Conservation (phyloP, 257 asterid species). For the Vinca minor region DNA sequence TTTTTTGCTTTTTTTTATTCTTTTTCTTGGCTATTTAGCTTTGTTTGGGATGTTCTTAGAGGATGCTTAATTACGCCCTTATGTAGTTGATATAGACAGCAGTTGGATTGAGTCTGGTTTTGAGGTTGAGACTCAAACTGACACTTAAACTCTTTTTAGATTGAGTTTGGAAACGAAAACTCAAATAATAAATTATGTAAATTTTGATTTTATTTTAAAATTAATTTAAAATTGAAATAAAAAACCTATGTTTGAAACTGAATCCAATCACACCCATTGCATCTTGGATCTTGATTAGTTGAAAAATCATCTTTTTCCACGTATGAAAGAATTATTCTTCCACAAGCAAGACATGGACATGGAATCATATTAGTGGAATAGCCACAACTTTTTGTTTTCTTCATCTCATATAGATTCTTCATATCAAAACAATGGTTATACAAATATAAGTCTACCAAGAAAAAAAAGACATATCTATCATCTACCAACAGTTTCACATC, state of each 20-base stretch:
- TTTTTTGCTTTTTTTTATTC: not conserved
- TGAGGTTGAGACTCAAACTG: no score
- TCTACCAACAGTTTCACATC: no score
- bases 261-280: no score
- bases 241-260: no score
- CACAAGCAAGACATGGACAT: not conserved
- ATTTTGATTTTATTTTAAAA: no score
- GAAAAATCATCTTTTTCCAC: not conserved
- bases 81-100: not conserved
- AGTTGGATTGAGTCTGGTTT: no score
- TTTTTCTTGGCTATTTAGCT: not conserved
- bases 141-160: no score
- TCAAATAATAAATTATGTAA: no score
- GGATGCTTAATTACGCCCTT: constrained; percentile 17
- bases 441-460: no score
- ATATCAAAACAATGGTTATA: constrained; percentile 6
- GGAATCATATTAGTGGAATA: constrained; percentile 10
- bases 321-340: constrained; percentile 4
- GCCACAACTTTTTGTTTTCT: not conserved
- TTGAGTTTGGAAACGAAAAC: no score
- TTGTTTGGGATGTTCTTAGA: constrained; percentile 9
- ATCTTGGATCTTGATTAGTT: not conserved
- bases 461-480: no score
- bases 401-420: constrained; percentile 3
- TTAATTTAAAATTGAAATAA: no score